phyloP scores from a whole-genome alignment of 1,284 basidiomycete species.

The Pascua guehoae region DNA sequence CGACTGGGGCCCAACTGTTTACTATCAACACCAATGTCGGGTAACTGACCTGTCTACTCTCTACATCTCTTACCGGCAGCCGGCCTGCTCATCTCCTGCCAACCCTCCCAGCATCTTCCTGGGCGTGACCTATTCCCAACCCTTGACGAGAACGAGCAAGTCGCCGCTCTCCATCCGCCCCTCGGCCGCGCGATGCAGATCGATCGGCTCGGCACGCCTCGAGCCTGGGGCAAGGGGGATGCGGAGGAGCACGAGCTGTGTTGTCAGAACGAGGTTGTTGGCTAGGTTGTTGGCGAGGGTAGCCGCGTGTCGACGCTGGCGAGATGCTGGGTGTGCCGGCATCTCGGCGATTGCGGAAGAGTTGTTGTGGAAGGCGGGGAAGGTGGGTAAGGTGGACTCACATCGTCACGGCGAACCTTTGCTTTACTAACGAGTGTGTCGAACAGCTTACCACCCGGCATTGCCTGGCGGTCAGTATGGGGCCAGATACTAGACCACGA shows the following conservation, averaged over 20 bases:
- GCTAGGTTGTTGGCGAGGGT: no score
- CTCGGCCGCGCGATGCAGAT: constrained; percentile 19
- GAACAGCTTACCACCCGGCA: constrained; percentile 27
- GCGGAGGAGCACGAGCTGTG: constrained; percentile 18
- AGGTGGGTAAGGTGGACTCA: background rate
- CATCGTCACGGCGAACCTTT: constrained; percentile 10
- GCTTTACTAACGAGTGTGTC: constrained; percentile 20
- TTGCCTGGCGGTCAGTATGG: constrained; percentile 17
- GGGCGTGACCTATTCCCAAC: constrained; percentile 7
- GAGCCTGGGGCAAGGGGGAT: constrained; percentile 13
- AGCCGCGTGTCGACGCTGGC: no score
- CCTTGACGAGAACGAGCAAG: constrained; percentile 22
- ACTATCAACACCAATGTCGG: background rate
- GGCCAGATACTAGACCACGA: no score
- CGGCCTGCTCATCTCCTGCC: no score
- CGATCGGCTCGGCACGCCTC: constrained; percentile 6
- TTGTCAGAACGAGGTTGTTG: constrained; percentile 1
- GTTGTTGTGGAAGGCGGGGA: no score
- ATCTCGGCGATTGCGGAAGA: no score
- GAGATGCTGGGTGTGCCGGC: no score
- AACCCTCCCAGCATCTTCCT: no score
- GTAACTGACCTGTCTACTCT: no score
- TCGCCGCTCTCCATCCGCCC: constrained; percentile 21
- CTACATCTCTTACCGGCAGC: no score
- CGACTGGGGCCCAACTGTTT: background rate